These are phyloP conservation scores for Fusarium anguioides DNA, from an alignment of 2,329 filamentous ascomycete genomes.

Conservation along the genomic window DNA sequence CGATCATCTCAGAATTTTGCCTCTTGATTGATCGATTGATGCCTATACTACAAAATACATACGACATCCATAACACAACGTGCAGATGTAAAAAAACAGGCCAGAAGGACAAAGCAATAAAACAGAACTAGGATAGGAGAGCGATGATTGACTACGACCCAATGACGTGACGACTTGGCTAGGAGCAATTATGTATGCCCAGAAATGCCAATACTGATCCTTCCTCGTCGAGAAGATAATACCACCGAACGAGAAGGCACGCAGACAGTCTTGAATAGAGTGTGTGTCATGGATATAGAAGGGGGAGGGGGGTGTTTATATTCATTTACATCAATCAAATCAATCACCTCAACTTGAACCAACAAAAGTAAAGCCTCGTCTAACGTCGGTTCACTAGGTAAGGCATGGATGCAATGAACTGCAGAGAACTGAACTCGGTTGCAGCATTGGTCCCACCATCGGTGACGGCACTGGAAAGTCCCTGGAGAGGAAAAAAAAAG, in stretches of 20 bases:
- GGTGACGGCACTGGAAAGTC: slow-evolving; percentile 27
- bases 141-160: slow-evolving; percentile 9
- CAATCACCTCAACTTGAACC: not conserved
- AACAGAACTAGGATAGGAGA: slow-evolving; percentile 1
- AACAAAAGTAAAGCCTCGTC: slow-evolving; percentile 28
- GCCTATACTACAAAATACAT: not conserved
- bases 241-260: slow-evolving; percentile 14
- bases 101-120: slow-evolving; percentile 24
- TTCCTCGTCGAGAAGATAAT: slow-evolving; percentile 22
- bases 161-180: slow-evolving; percentile 30
- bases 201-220: slow-evolving; percentile 38
- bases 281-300: slow-evolving; percentile 15
- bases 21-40: slow-evolving; percentile 15
- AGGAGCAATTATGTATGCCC: slow-evolving; percentile 34
- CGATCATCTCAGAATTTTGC: not conserved
- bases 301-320: slow-evolving; percentile 18
- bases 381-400: slow-evolving; percentile 37
- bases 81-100: slow-evolving; percentile 29
- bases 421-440: slow-evolving; percentile 17
- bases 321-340: not conserved
- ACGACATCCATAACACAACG: slow-evolving; percentile 10
- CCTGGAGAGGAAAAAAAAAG: slow-evolving; percentile 20
- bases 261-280: slow-evolving; percentile 1
- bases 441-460: slow-evolving; percentile 22
- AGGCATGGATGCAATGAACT: slow-evolving; percentile 6